Evolutionary conservation across 257 asterid genomes (phyloP).

Genomic region (Mentha longifolia): DNA sequence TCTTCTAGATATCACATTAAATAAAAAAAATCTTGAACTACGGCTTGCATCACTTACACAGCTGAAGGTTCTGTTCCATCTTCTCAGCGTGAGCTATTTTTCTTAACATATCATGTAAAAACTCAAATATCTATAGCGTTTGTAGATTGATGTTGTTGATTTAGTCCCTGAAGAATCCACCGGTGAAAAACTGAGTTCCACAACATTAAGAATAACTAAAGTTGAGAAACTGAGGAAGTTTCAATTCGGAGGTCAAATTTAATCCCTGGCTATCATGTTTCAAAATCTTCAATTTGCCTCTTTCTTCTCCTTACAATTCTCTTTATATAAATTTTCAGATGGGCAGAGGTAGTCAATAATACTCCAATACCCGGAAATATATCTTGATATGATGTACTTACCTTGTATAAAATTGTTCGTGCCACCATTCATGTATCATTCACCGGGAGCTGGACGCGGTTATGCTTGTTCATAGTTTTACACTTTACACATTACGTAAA

Average conservation of each 20-base stretch:
- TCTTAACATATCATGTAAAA: not conserved
- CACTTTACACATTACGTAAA: not conserved
- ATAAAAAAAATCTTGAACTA: no score
- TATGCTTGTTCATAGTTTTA: conserved; percentile 14
- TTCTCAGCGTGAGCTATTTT: not conserved
- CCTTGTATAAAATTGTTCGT: not conserved
- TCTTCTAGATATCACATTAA: no score
- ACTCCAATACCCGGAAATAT: conserved; percentile 14
- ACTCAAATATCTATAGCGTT: not conserved
- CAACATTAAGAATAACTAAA: conserved; percentile 71
- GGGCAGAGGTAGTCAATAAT: conserved; percentile 23
- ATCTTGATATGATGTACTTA: conserved; percentile 15
- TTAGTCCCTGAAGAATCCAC: conserved; percentile 70
- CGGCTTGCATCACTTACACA: no score
- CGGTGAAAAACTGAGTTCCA: conserved; percentile 77
- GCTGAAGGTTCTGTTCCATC: conserved; percentile 52
- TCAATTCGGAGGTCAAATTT: conserved; percentile 41
- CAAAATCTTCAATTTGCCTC: not conserved
- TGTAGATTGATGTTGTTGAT: conserved; percentile 87
- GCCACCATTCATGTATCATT: not conserved
- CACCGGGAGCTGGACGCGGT: not conserved
- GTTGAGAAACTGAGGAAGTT: conserved; percentile 59
- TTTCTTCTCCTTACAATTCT: not conserved
- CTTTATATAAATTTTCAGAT: conserved; percentile 5
- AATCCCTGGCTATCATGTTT: conserved; percentile 16